Evolutionary conservation across 768 basidiomycete species (phyloP), one percentile per base, ranked within the genome.

Genomic region (Termitomyces sp.): DNA sequence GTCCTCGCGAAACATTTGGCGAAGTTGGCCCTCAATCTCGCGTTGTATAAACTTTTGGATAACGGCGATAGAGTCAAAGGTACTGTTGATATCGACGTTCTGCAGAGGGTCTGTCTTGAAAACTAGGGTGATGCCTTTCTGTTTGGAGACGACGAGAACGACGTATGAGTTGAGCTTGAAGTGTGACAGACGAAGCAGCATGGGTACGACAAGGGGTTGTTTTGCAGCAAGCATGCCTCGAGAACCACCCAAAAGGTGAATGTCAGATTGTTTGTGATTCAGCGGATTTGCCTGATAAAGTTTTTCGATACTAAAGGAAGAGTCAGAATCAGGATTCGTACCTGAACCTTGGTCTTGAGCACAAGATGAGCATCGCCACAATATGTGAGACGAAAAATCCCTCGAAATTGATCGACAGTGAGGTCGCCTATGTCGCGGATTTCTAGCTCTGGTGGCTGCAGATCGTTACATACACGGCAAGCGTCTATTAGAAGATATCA

Each of bases 31-130:
- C 73, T 99, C 97, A 59, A 99, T 98, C 77, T 98, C 96, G 60
- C 88, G 86, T 73, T 98, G 97, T 62, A 99, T 94, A 74, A 96
- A 98, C 60, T 94, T 95, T 71, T 98, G 92, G 55, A 99, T 97
- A 65, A 98, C 96, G 50, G 92, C 94, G 64, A 99, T 96, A 4
- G 93, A 94, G 74, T 99, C 97, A 69, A 99, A 99, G 2, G 96
- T 98, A 73, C 90, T 92, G 74, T 91, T 95, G 71, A 99, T 98
- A 70, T 98, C 93, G 57, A 99, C 95, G 66, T 94, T 92, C 76
- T 99, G 95, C 43, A 99, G 83, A 2, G 97, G 97, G 75, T 99
- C 97, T 40, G 97, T 98, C 78, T 98, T 98, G 86, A 99, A 99
- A 31, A 98, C 97, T 57, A 99, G 86, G 0, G 97, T 98, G 71